Percentiles rank a stretch among this genome's conserved stretches.
phyloP scores from a whole-genome alignment of 148 eudicot genomes.

The Rhododendron mucronatum region DNA sequence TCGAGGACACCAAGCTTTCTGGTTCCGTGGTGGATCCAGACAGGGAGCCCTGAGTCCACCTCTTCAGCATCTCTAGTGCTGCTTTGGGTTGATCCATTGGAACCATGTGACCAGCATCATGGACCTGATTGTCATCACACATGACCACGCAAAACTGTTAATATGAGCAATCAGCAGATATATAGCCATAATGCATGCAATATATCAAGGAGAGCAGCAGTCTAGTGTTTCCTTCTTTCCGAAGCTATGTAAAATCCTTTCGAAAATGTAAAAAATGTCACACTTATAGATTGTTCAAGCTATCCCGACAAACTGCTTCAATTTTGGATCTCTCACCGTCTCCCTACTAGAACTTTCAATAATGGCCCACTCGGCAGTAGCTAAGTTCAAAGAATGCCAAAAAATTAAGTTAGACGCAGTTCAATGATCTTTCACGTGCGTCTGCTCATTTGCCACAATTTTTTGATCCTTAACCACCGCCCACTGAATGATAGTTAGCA shows the following conservation, averaged over 20 bases:
- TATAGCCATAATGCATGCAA: neutral
- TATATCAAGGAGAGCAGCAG: neutral
- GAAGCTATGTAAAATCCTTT: neutral
- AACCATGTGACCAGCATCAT: constrained; percentile 96
- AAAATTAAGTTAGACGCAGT: neutral
- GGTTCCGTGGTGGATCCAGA: constrained; percentile 21
- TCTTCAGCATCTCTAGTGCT: constrained; percentile 70
- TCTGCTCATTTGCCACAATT: neutral
- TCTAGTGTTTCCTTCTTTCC: neutral
- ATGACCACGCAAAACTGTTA: neutral
- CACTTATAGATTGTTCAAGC: neutral
- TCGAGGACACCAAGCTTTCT: constrained; percentile 44
- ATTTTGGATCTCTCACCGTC: neutral
- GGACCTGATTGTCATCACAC: constrained; percentile 45
- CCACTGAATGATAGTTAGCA: neutral
- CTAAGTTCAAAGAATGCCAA: neutral
- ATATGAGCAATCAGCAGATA: neutral
- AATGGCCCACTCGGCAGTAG: neutral
- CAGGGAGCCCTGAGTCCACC: constrained; percentile 65
- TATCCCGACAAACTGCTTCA: neutral
- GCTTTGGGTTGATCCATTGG: constrained; percentile 96
- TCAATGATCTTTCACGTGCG: neutral
- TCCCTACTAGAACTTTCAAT: neutral
- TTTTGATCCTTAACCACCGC: neutral
- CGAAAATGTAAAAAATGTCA: neutral